A percentile compares a stretch with the other conserved stretches of the same genome.
Conservation (phyloP, 139 green algal genomes). For the Raphidocelis subcapitata region DNA sequence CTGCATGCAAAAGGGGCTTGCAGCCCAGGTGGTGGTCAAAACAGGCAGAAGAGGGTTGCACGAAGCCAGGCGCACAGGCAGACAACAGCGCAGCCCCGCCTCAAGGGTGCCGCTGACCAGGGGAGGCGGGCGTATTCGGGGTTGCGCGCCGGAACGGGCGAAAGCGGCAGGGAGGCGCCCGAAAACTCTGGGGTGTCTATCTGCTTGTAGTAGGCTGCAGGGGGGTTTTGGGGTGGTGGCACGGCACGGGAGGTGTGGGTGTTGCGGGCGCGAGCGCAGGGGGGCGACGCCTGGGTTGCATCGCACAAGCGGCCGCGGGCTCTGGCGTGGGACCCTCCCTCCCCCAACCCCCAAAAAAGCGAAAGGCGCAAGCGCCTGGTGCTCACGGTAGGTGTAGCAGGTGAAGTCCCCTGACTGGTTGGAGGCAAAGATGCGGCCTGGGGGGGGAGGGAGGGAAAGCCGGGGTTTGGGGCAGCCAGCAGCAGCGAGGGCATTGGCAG, state of each 20-base stretch:
- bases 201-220: conserved; percentile 8
- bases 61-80: too few species aligned
- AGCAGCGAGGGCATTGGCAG: too few species aligned
- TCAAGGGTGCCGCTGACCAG: conserved; percentile 11
- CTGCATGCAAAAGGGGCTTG: too few species aligned
- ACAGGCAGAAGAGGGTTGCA: too few species aligned
- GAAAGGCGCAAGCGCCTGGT: too few species aligned
- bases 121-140: conserved; percentile 14
- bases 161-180: not conserved
- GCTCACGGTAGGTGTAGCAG: conserved; percentile 25
- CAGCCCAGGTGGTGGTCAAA: too few species aligned
- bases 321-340: too few species aligned
- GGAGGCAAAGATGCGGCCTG: conserved; percentile 17
- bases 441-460: not conserved
- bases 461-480: too few species aligned
- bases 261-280: not conserved
- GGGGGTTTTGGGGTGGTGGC: not conserved
- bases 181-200: not conserved
- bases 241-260: not conserved
- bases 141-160: conserved; percentile 6
- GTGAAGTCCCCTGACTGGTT: conserved; percentile 19
- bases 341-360: too few species aligned
- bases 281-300: too few species aligned
- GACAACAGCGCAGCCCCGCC: too few species aligned
- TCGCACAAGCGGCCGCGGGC: too few species aligned